phyloP scores from a whole-genome alignment of 2,329 filamentous ascomycete species.

The Alternaria arborescens region DNA sequence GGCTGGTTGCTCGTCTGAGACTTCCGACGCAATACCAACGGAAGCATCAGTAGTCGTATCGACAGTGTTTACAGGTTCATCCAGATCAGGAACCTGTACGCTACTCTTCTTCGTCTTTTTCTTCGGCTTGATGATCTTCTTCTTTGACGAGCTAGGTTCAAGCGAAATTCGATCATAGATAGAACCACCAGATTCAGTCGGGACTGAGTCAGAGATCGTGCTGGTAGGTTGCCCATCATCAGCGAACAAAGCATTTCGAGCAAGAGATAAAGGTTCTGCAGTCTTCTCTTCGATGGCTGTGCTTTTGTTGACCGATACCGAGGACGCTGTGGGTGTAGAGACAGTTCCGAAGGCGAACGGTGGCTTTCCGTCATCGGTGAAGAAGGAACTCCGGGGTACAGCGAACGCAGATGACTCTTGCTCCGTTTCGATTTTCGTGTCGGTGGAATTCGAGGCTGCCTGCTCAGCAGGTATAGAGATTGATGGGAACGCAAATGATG shows the following conservation, averaged over 20 bases:
- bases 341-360: slow-evolving; percentile 6
- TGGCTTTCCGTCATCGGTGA: slow-evolving; percentile 17
- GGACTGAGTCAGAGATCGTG: not conserved
- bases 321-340: not conserved
- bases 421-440: not conserved
- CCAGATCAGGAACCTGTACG: slow-evolving; percentile 13
- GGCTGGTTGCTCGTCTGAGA: not conserved
- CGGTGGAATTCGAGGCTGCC: not conserved
- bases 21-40: not conserved
- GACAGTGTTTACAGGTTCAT: slow-evolving; percentile 4
- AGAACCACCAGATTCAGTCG: slow-evolving; percentile 9
- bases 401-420: not conserved
- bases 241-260: slow-evolving; percentile 12
- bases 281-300: not conserved
- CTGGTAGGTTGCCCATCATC: slow-evolving; percentile 14
- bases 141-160: slow-evolving; percentile 24
- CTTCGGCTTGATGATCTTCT: slow-evolving; percentile 38
- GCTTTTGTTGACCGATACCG: not conserved
- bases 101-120: slow-evolving; percentile 35
- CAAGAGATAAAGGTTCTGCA: slow-evolving; percentile 1
- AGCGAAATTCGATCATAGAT: slow-evolving; percentile 21
- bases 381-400: slow-evolving; percentile 16
- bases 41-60: not conserved
- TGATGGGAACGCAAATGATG: slow-evolving; percentile 13
- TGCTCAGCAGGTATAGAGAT: not conserved